These are phyloP conservation scores for Aspergillus ochraceoroseus DNA, from an alignment of 2,329 filamentous ascomycete species.

Conservation along the genomic window DNA sequence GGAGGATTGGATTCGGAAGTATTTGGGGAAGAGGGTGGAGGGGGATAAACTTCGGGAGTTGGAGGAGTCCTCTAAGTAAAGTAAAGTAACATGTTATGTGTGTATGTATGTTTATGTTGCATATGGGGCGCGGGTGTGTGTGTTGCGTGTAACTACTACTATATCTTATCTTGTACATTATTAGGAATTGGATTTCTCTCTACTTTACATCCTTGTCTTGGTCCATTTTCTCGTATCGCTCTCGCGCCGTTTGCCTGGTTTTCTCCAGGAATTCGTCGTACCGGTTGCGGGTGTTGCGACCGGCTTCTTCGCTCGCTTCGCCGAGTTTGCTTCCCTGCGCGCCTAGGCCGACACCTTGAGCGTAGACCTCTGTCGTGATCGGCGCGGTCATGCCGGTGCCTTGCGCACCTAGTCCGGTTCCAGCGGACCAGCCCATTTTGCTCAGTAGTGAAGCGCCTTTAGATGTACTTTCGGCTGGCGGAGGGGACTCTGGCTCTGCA, in stretches of 20 bases:
- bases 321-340: conserved; percentile 48
- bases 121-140: not conserved
- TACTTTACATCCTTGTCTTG: conserved; percentile 7
- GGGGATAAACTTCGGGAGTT: conserved; percentile 46
- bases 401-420: conserved; percentile 46
- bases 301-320: conserved; percentile 47
- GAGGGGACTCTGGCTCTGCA: conserved; percentile 31
- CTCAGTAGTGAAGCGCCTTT: conserved; percentile 50
- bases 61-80: too few relatives aligned
- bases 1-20: conserved; percentile 50
- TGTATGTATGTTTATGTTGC: conserved; percentile 5
- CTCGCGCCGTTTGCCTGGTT: conserved; percentile 45
- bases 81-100: too few relatives aligned
- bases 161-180: conserved; percentile 9
- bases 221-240: conserved; percentile 46
- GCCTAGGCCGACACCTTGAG: conserved; percentile 48
- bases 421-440: conserved; percentile 50
- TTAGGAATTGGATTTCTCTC: conserved; percentile 5
- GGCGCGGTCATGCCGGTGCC: conserved; percentile 47
- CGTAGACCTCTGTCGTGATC: conserved; percentile 48
- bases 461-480: conserved; percentile 33
- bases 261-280: conserved; percentile 48
- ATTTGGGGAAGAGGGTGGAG: conserved; percentile 42
- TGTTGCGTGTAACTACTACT: not conserved
- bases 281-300: conserved; percentile 45